Conservation (phyloP, 768 basidiomycete species). For the Fomitopsis serialis region DNA sequence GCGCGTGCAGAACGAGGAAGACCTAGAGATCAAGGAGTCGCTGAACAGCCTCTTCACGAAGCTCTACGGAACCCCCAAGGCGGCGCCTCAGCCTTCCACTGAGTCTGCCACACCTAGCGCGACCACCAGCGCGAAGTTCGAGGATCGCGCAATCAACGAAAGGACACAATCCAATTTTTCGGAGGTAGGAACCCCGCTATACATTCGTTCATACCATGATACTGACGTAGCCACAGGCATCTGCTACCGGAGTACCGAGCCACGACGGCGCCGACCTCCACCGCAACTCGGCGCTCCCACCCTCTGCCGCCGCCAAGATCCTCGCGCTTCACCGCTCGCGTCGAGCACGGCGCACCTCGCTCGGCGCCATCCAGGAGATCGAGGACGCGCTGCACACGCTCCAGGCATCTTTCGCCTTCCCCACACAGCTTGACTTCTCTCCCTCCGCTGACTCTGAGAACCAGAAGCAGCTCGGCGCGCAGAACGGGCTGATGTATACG, state of each 20-base stretch:
- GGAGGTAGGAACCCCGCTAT: background rate
- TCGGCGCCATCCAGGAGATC: constrained; percentile 36
- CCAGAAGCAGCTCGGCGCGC: constrained; percentile 5
- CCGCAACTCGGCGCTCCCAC: constrained; percentile 14
- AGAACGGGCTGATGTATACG: constrained; percentile 47
- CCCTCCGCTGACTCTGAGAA: no score
- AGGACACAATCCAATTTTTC: background rate
- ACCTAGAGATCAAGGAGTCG: constrained; percentile 10
- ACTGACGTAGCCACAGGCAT: no score
- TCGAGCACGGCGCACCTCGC: constrained; percentile 24
- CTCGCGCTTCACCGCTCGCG: constrained; percentile 29
- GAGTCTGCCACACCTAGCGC: background rate
- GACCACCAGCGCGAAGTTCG: background rate
- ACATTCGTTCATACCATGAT: no score
- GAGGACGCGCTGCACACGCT: constrained; percentile 34
- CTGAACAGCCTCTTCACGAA: constrained; percentile 12
- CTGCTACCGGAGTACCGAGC: background rate
- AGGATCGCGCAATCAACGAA: background rate
- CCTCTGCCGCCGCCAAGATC: constrained; percentile 13
- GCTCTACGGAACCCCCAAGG: constrained; percentile 5
- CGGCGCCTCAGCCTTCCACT: background rate
- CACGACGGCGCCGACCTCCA: constrained; percentile 9
- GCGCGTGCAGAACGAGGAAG: constrained; percentile 10
- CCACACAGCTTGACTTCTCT: constrained; percentile 28
- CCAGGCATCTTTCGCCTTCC: constrained; percentile 34